Percentiles rank a stretch among this genome's conserved stretches.
phyloP scores from a whole-genome alignment of 768 basidiomycete species.

The Baorangia bicolor region DNA sequence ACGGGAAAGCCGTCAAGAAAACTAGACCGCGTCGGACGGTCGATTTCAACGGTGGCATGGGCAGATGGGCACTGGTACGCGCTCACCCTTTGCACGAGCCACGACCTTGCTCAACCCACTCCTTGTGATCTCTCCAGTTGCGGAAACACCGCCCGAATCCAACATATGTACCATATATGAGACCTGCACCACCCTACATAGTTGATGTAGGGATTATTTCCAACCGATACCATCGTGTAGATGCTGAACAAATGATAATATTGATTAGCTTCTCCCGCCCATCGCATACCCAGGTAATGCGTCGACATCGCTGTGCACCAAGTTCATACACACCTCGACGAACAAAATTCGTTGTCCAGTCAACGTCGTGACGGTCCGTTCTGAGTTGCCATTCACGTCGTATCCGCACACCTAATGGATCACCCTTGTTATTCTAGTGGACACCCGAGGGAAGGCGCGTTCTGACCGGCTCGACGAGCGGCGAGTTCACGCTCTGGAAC shows the following conservation, averaged over 20 bases:
- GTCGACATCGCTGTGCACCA: constrained; percentile 92
- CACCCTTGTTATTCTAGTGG: constrained; percentile 58
- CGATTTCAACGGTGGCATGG: constrained; percentile 89
- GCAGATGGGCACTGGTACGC: constrained; percentile 77
- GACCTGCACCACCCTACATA: constrained; percentile 85
- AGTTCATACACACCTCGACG: constrained; percentile 97
- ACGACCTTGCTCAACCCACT: not conserved
- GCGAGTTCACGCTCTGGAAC: constrained; percentile 99
- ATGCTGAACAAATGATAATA: constrained; percentile 26
- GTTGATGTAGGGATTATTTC: constrained; percentile 66
- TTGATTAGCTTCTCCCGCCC: constrained; percentile 81
- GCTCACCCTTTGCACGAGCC: constrained; percentile 23
- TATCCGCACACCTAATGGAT: not conserved
- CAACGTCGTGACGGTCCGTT: constrained; percentile 86
- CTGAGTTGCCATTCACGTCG: not conserved
- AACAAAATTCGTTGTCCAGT: constrained; percentile 99
- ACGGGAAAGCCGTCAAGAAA: constrained; percentile 85
- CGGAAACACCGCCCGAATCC: constrained; percentile 79
- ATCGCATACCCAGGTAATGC: constrained; percentile 89
- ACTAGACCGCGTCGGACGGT: constrained; percentile 92
- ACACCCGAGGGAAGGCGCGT: constrained; percentile 94
- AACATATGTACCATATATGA: constrained; percentile 69
- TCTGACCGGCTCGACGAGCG: constrained; percentile 92
- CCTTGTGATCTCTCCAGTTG: constrained; percentile 41
- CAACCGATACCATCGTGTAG: constrained; percentile 13